These are phyloP conservation scores for Musa acuminata DNA, from an alignment of 176 grass and related monocot genomes.

Conservation along the genomic window DNA sequence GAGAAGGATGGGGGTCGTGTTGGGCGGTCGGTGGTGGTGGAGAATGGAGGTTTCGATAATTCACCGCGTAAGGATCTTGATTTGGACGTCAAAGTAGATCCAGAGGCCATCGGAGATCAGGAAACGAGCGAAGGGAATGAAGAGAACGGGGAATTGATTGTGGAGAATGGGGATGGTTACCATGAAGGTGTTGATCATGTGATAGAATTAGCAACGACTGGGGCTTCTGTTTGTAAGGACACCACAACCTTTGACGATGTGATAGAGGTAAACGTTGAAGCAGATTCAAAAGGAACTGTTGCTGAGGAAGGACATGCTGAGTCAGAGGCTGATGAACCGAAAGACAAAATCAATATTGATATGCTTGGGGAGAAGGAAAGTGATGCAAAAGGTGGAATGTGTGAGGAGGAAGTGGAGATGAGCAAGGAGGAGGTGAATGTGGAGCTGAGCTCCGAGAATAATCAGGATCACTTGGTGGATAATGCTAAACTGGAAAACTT, in stretches of 20 bases:
- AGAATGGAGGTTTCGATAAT: slow-evolving; percentile 40
- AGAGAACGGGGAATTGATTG: not conserved
- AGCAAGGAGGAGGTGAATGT: not conserved
- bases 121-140: not conserved
- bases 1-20: slow-evolving; percentile 29
- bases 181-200: not conserved
- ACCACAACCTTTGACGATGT: not conserved
- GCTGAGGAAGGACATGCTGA: slow-evolving; percentile 13
- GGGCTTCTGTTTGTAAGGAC: not conserved
- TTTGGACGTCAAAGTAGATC: slow-evolving; percentile 3
- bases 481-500: not conserved
- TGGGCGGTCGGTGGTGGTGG: slow-evolving; percentile 36
- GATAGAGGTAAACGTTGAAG: not conserved
- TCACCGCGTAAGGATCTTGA: slow-evolving; percentile 30
- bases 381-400: not conserved
- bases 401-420: not conserved
- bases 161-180: slow-evolving; percentile 15
- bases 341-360: not conserved
- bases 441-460: not conserved
- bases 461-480: not conserved
- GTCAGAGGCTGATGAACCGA: no score
- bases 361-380: slow-evolving; percentile 14
- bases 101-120: slow-evolving; percentile 6
- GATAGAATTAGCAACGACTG: slow-evolving; percentile 12
- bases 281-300: not conserved